These are phyloP conservation scores for Pseudogymnoascus sp. DNA, from an alignment of 2,329 filamentous ascomycete genomes.

Conservation along the genomic window DNA sequence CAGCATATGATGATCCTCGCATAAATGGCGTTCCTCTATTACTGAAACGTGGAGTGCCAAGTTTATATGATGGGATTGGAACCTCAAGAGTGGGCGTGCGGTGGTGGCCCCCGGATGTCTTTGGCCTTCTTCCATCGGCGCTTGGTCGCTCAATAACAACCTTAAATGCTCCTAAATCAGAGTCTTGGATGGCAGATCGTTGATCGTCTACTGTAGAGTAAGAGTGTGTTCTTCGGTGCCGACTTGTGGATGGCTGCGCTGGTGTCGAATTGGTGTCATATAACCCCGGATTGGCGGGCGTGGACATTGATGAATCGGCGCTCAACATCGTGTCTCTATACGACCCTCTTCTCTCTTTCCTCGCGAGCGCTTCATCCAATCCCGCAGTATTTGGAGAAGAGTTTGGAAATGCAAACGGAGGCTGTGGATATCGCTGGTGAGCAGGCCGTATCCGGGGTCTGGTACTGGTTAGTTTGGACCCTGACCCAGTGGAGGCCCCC, in stretches of 20 bases:
- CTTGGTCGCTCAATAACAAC: constrained; percentile 71
- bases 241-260: constrained; percentile 20
- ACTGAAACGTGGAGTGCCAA: constrained; percentile 79
- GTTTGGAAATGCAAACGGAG: constrained; percentile 53
- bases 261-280: constrained; percentile 14
- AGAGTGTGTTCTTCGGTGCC: constrained; percentile 61
- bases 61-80: constrained; percentile 74
- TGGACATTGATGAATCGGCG: constrained; percentile 20
- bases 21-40: constrained; percentile 68
- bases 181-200: constrained; percentile 42
- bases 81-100: constrained; percentile 57
- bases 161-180: constrained; percentile 65
- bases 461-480: constrained; percentile 15
- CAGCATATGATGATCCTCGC: constrained; percentile 73
- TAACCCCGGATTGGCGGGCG: constrained; percentile 31
- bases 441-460: constrained; percentile 58
- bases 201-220: constrained; percentile 71
- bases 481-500: constrained; percentile 6
- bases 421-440: constrained; percentile 56
- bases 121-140: constrained; percentile 49
- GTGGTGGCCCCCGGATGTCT: constrained; percentile 44
- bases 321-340: constrained; percentile 29
- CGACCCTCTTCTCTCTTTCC: constrained; percentile 24
- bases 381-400: constrained; percentile 55
- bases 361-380: constrained; percentile 41